These are phyloP conservation scores for Colletotrichum sojae DNA, from an alignment of 2,329 filamentous ascomycete species.

Conservation along the genomic window DNA sequence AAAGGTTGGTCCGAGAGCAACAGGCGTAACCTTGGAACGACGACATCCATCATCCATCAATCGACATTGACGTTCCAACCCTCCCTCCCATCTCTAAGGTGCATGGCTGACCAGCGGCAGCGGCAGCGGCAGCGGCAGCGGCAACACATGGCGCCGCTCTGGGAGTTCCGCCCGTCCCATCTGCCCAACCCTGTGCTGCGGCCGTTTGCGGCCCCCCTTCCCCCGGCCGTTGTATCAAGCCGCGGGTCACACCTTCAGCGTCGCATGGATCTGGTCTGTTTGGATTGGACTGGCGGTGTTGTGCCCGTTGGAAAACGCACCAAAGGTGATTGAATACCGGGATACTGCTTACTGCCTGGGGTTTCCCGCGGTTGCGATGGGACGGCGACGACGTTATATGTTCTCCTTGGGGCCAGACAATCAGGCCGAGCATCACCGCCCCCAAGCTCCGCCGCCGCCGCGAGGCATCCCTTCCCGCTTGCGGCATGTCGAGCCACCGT, in stretches of 20 bases:
- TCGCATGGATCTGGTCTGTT: constrained; percentile 35
- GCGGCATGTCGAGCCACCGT: constrained; percentile 20
- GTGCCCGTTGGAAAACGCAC: constrained; percentile 3
- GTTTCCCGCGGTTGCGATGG: background rate
- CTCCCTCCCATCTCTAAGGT: constrained; percentile 15
- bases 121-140: too few relatives aligned
- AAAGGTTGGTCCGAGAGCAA: too few relatives aligned
- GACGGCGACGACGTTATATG: background rate
- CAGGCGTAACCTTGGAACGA: constrained; percentile 17
- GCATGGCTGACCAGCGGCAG: constrained; percentile 21
- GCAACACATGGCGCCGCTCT: constrained; percentile 33
- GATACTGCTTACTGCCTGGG: background rate
- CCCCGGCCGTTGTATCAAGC: constrained; percentile 37
- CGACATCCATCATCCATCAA: background rate
- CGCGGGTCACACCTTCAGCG: constrained; percentile 30
- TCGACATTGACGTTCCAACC: background rate
- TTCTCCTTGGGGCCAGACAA: background rate
- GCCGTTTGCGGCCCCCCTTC: background rate
- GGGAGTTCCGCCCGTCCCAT: constrained; percentile 40
- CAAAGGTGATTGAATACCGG: constrained; percentile 7
- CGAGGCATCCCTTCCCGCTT: background rate
- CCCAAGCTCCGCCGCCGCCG: too few relatives aligned
- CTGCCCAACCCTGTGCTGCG: constrained; percentile 13
- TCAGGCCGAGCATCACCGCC: background rate
- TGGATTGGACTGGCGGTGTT: constrained; percentile 8